Conservation (phyloP, 2,329 filamentous ascomycete genomes). For the Mycocentrospora acerina region DNA sequence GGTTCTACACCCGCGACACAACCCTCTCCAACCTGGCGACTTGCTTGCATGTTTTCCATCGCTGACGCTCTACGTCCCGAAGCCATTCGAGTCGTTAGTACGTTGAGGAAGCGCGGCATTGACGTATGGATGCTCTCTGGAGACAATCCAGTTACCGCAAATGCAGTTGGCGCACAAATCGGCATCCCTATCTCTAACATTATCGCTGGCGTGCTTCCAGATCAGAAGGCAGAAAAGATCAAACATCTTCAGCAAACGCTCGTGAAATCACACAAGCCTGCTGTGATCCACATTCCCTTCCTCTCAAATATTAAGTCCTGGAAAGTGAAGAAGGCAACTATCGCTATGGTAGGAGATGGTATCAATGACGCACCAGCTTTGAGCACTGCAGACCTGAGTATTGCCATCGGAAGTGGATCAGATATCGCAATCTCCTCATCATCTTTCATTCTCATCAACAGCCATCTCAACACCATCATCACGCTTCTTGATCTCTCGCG, state of each 20-base stretch:
- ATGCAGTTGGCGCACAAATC: slow-evolving; percentile 72
- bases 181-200: slow-evolving; percentile 75
- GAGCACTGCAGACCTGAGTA: slow-evolving; percentile 77
- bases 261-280: slow-evolving; percentile 18
- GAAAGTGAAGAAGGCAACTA: slow-evolving; percentile 51
- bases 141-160: slow-evolving; percentile 83
- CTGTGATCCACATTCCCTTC: slow-evolving; percentile 22
- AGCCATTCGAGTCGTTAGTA: slow-evolving; percentile 63
- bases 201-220: slow-evolving; percentile 83
- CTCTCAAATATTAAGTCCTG: slow-evolving; percentile 2
- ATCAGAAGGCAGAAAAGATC: slow-evolving; percentile 76
- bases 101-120: slow-evolving; percentile 65
- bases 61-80: slow-evolving; percentile 80
- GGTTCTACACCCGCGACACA: not conserved
- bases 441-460: slow-evolving; percentile 77
- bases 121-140: slow-evolving; percentile 91
- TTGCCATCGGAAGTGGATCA: slow-evolving; percentile 77
- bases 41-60: slow-evolving; percentile 71
- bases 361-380: slow-evolving; percentile 85
- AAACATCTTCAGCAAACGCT: slow-evolving; percentile 47
- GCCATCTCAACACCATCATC: slow-evolving; percentile 68
- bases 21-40: slow-evolving; percentile 34
- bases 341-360: slow-evolving; percentile 85
- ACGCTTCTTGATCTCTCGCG: slow-evolving; percentile 71
- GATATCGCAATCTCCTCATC: slow-evolving; percentile 82